Evolutionary conservation across 2,329 filamentous ascomycete species (phyloP), one percentile per base, ranked within the genome.

Genomic region (Blastomyces silverae): DNA sequence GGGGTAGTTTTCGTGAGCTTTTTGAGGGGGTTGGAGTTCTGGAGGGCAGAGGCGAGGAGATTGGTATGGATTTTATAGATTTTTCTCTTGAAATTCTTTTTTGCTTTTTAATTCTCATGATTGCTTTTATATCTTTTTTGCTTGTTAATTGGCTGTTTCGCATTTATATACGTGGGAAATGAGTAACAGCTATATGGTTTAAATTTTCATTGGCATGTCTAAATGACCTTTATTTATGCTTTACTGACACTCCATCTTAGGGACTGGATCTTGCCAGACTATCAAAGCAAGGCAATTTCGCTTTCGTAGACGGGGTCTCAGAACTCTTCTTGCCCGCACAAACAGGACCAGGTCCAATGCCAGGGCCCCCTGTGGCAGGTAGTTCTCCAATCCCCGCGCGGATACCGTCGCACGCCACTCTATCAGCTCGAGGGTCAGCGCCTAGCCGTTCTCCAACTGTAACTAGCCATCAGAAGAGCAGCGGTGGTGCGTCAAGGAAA

Each of bases 1-100:
- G 64, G 73, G 39, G 83, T 97, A 0, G 81, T 96, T 2, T 80
- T 97, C 2, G 86, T 94, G 65, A 95, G 90, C 78, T 96, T 94
- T 77, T 79, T 96, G 77, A 84, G 90, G 66, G 89, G 93, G 71
- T 84, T 83, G 68, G 79, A 84, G 0, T 95, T 96, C 73, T 97
- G 92, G 91, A 86, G 81, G 67, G 84, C 87, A 2, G 88, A 90
- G 61, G 83, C 83, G 1, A 83, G 85, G 63, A 87, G 87, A 75
- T 76, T 91, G 72, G 89, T 90, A 77, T 68, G 81, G 17, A 28
- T 55, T 28, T 22, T 53, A 8, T 53, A 28, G 11, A 31, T 62
- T 22, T 65, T 62, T 39, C 37, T 39, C 37, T 11, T 39, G 37
- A 39, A 39, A 13, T 2, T 2, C 2, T 39, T 39, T 39, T 39